A percentile compares a stretch with the other conserved stretches of the same genome.
Evolutionary conservation across 2,329 filamentous ascomycete genomes (phyloP).

Genomic region (Epichloe gansuensis): DNA sequence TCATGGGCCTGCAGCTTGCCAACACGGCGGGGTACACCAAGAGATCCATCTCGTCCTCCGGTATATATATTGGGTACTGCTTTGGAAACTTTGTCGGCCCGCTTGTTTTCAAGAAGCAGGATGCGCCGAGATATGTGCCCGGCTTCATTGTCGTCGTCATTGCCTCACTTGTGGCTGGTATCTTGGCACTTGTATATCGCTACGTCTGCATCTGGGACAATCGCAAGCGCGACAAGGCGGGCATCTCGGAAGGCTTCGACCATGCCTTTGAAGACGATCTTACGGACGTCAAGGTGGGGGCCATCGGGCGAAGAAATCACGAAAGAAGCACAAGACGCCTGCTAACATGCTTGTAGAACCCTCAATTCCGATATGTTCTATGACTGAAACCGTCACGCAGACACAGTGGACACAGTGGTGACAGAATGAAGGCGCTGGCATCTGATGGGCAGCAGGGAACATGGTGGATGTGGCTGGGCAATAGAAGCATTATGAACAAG

Average conservation of each 20-base stretch:
- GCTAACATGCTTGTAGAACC: neutral
- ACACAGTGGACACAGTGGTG: neutral
- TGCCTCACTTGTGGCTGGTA: neutral
- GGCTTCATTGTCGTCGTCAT: constrained; percentile 23
- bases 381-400: neutral
- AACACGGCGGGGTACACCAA: constrained; percentile 11
- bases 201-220: constrained; percentile 1
- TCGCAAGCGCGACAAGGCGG: neutral
- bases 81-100: constrained; percentile 31
- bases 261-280: neutral
- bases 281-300: neutral
- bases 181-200: neutral
- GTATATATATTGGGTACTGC: constrained; percentile 21
- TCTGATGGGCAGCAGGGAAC: no score
- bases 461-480: no score
- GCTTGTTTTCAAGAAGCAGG: constrained; percentile 22
- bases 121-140: constrained; percentile 31
- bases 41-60: constrained; percentile 1
- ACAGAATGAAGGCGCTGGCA: neutral
- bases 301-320: no score
- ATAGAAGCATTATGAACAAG: no score
- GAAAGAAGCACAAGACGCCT: no score
- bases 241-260: neutral
- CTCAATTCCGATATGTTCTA: neutral
- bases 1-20: constrained; percentile 10